phyloP scores from a whole-genome alignment of 345 rosid species.

The Sapria himalayana region DNA sequence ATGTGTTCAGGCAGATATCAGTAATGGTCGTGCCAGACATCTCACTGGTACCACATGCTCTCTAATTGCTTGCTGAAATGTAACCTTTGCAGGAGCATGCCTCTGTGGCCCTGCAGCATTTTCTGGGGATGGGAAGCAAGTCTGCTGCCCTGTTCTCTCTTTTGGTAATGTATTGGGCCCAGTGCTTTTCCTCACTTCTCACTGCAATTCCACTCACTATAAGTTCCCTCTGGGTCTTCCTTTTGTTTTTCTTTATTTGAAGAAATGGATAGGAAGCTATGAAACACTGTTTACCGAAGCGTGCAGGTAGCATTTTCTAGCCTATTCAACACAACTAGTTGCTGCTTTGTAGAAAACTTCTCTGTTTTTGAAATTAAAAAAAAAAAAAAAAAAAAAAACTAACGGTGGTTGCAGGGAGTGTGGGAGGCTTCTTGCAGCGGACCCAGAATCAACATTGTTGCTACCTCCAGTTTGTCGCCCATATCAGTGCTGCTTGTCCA shows the following conservation, averaged over 20 bases:
- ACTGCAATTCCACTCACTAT: background rate
- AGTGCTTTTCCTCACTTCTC: slow-evolving; percentile 1
- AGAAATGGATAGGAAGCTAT: slow-evolving; percentile 81
- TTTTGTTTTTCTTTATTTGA: slow-evolving; percentile 10
- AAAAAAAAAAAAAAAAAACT: slow-evolving; percentile 1
- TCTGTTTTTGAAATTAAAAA: slow-evolving; percentile 1
- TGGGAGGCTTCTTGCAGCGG: slow-evolving; percentile 50
- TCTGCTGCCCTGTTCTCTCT: slow-evolving; percentile 42
- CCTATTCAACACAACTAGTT: too few relatives aligned
- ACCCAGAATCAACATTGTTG: slow-evolving; percentile 23
- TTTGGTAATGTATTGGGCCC: slow-evolving; percentile 26
- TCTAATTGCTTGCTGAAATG: background rate
- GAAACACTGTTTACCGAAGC: slow-evolving; percentile 45
- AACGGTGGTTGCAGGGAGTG: slow-evolving; percentile 38
- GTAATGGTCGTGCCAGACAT: slow-evolving; percentile 31
- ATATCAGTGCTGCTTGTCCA: slow-evolving; percentile 6
- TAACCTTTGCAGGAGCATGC: slow-evolving; percentile 53
- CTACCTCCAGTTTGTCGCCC: slow-evolving; percentile 15
- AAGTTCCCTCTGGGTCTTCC: slow-evolving; percentile 4
- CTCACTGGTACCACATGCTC: background rate
- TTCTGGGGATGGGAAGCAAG: slow-evolving; percentile 34
- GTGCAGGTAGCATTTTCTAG: slow-evolving; percentile 33
- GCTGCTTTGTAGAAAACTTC: slow-evolving; percentile 4
- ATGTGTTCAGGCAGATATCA: slow-evolving; percentile 49
- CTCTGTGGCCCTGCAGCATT: slow-evolving; percentile 49